A percentile compares a stretch with the other conserved stretches of the same genome.
Conservation (phyloP, 2,329 filamentous ascomycete species). For the Colletotrichum sp. region DNA sequence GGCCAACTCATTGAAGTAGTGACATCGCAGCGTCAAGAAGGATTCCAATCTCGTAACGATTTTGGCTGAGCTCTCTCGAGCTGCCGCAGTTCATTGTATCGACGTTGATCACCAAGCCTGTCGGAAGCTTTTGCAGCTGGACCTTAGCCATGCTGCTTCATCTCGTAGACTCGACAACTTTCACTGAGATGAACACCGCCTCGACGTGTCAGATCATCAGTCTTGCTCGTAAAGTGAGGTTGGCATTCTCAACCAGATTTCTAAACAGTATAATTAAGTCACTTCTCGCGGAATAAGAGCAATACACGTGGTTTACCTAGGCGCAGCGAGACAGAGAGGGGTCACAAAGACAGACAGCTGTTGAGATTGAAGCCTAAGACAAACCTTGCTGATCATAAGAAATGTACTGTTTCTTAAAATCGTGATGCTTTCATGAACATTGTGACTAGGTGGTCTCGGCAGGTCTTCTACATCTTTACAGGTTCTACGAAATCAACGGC, state of each 20-base stretch:
- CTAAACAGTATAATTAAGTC: neutral
- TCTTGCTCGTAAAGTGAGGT: no score
- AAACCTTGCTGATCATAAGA: neutral
- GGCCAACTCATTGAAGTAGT: neutral
- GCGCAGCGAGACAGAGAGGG: neutral
- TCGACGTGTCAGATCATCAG: fast-evolving
- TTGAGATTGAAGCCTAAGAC: neutral
- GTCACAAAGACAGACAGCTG: no score
- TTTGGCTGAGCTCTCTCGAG: neutral
- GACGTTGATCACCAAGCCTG: neutral
- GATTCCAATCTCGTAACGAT: neutral
- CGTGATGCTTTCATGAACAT: neutral
- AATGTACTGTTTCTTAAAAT: neutral
- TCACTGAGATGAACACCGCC: neutral
- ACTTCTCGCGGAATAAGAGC: neutral
- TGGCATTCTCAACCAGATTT: no score
- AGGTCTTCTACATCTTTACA: neutral
- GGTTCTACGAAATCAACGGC: neutral
- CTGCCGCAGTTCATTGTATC: neutral
- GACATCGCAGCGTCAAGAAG: neutral
- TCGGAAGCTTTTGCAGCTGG: neutral
- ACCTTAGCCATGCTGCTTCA: neutral
- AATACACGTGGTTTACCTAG: neutral
- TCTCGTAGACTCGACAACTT: neutral
- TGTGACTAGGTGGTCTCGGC: fast-evolving